phyloP scores from a whole-genome alignment of 257 asterid genomes.

The Solanum tarijense region DNA sequence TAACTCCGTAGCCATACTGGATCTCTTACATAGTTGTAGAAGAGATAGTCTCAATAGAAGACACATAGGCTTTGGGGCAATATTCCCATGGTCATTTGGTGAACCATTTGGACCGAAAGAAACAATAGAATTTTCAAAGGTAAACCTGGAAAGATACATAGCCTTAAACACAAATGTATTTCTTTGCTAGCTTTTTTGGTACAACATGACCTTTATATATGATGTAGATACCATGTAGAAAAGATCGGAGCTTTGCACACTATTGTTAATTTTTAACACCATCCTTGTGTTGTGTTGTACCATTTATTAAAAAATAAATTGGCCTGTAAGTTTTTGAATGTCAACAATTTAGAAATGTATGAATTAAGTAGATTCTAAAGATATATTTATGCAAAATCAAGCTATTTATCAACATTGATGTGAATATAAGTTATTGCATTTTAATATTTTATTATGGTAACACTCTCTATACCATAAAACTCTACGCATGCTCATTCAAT shows the following conservation, averaged over 20 bases:
- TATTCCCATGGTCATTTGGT: background rate
- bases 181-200: background rate
- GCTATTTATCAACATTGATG: background rate
- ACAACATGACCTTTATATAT: background rate
- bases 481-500: background rate
- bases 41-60: background rate
- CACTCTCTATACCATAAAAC: background rate
- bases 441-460: background rate
- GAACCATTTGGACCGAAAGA: background rate
- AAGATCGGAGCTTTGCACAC: background rate
- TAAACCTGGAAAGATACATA: background rate
- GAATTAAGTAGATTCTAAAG: background rate
- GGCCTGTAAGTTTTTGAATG: background rate
- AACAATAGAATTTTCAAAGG: background rate
- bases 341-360: background rate
- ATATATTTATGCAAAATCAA: background rate
- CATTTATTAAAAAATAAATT: background rate
- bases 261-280: background rate
- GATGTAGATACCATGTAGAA: background rate
- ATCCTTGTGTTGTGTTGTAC: background rate
- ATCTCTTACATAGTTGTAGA: background rate
- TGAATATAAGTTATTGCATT: background rate
- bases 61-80: background rate
- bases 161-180: background rate
- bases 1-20: background rate